Evolutionary conservation across 2,329 filamentous ascomycete genomes (phyloP), one percentile per base, ranked within the genome.

Genomic region (Fusarium tuaranense): DNA sequence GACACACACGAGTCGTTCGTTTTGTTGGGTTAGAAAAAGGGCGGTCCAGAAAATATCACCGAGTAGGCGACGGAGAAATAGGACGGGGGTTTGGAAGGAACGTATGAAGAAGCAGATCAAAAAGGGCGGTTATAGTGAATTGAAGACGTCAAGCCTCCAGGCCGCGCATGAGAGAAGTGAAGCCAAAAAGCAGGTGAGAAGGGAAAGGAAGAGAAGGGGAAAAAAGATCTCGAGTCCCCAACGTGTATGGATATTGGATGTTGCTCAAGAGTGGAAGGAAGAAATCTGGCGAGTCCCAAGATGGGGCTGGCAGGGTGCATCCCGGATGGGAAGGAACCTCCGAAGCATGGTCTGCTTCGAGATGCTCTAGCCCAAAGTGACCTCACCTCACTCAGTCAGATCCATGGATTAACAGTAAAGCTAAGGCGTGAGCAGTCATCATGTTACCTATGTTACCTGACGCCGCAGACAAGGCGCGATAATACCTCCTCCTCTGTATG

Each of bases 241-340:
- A 67, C 39, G 62, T 53, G 63, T 57, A 38, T 41, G 38, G 57
- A 58, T 46, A 20, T 59, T 66, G 38, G 38, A 66, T 59, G 55
- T 46, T 48, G 30, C 13, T 27, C 27, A 25, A 48, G 36, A 58
- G 16, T 30, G 39, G n/a, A 20, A 63, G 46, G 61, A 72, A 63
- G 58, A 34, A 53, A 65, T 48, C 44, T 41, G 60, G 57, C 58
- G 48, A 68, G 63, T 46, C 55, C 32, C 57, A 59, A 55, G 63
- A 75, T 58, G 73, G 72, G 63, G 67, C 73, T 58, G 70, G 61
- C 72, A 75, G 61, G 72, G 73, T 59, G 39, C 62, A 71, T 61
- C 71, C 74, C 53, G 69, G 74, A 67, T 72, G 44, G 74, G 73
- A 72, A 76, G 71, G 63, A 67, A 70, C n/a, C 62, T 76, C 74